Evolutionary conservation across 2,329 filamentous ascomycete species (phyloP).

Genomic region (Lachnellula occidentalis): DNA sequence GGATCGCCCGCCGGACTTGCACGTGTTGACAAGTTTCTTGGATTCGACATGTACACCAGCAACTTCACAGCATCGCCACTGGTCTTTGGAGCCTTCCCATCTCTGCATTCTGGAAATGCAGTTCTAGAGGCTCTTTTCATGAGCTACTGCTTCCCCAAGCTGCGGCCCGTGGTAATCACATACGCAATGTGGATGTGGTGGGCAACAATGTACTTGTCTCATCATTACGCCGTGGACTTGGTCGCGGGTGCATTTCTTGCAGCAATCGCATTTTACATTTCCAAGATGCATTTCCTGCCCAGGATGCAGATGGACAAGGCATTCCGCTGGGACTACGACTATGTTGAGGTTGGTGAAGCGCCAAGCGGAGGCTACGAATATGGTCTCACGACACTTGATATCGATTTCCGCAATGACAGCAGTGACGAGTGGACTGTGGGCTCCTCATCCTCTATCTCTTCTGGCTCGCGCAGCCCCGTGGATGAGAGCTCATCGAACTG

Average conservation of each 20-base stretch:
- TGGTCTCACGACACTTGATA: slow-evolving; percentile 33
- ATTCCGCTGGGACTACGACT: slow-evolving; percentile 93
- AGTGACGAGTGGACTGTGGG: slow-evolving; percentile 89
- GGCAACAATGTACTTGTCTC: slow-evolving; percentile 96
- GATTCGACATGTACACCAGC: slow-evolving; percentile 87
- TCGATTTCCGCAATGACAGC: slow-evolving; percentile 38
- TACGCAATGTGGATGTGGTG: slow-evolving; percentile 96
- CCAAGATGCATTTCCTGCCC: slow-evolving; percentile 75
- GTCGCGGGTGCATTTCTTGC: slow-evolving; percentile 79
- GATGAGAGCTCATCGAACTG: slow-evolving; percentile 53
- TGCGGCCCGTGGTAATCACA: slow-evolving; percentile 71
- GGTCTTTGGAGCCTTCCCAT: slow-evolving; percentile 93
- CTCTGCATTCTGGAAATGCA: slow-evolving; percentile 82
- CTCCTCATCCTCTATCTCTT: slow-evolving; percentile 57
- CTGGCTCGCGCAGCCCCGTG: slow-evolving; percentile 33
- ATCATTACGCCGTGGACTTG: slow-evolving; percentile 93
- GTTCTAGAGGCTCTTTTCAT: slow-evolving; percentile 89
- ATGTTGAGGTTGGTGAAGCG: slow-evolving; percentile 73
- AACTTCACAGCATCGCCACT: slow-evolving; percentile 85
- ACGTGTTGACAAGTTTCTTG: slow-evolving; percentile 83
- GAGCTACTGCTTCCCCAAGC: slow-evolving; percentile 82
- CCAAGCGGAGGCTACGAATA: slow-evolving; percentile 51
- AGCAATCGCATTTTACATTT: slow-evolving; percentile 74
- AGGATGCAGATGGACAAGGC: slow-evolving; percentile 77
- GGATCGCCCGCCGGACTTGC: slow-evolving; percentile 86